Conservation (phyloP, 257 asterid genomes). For the Capsicum baccatum region DNA sequence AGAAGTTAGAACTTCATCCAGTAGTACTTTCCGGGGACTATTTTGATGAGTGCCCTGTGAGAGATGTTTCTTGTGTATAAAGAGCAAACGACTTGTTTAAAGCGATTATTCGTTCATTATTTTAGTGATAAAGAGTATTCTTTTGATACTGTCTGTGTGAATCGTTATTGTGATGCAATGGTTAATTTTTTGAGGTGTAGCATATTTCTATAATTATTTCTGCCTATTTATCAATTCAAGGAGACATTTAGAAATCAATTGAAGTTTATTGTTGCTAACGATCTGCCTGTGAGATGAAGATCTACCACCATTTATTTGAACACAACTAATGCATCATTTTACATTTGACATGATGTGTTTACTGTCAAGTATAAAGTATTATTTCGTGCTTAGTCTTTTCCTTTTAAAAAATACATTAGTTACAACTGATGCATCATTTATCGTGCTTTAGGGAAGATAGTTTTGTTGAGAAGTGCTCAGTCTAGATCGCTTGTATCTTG, state of each 20-base stretch:
- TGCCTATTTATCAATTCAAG: neutral
- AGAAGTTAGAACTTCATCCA: constrained; percentile 2
- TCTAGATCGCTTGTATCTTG: neutral
- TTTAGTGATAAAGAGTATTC: neutral
- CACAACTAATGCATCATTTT: neutral
- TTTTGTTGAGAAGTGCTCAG: neutral
- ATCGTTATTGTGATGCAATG: neutral
- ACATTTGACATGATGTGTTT: neutral
- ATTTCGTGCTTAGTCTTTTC: neutral
- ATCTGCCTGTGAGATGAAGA: neutral
- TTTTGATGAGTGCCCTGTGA: neutral
- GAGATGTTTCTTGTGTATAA: neutral
- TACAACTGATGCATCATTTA: neutral
- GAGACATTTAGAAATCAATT: constrained; percentile 1
- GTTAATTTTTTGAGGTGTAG: no score
- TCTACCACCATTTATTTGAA: no score
- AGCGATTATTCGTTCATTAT: neutral
- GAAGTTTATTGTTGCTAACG: neutral
- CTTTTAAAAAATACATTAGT: neutral
- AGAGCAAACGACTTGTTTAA: neutral
- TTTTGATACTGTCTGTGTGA: neutral
- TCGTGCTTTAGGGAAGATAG: neutral
- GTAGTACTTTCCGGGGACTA: neutral
- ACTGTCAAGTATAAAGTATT: neutral
- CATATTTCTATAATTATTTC: neutral